Evolutionary conservation across 495 filamentous ascomycete genomes (phyloP).

Genomic region (Letharia columbiana): DNA sequence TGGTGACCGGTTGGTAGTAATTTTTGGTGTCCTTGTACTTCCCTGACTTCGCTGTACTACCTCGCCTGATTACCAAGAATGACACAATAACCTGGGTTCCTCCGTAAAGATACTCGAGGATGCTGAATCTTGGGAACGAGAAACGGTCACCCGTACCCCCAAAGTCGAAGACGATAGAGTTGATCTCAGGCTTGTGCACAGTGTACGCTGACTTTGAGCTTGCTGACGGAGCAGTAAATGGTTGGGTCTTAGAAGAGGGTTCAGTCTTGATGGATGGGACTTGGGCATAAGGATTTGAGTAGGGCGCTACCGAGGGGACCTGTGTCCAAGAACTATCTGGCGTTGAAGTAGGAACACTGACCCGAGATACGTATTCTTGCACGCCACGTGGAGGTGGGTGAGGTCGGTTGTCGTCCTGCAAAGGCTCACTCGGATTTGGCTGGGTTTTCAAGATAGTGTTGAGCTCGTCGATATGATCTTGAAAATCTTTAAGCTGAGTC

Average conservation of each 20-base stretch:
- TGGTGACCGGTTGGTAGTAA: conserved; percentile 86
- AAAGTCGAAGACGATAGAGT: conserved; percentile 78
- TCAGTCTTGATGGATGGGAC: conserved; percentile 27
- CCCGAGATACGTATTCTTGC: conserved; percentile 21
- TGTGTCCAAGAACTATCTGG: conserved; percentile 14
- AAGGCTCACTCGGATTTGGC: conserved; percentile 30
- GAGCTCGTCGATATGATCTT: conserved; percentile 85
- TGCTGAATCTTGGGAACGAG: conserved; percentile 76
- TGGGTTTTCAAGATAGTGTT: conserved; percentile 51
- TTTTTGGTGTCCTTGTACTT: conserved; percentile 44
- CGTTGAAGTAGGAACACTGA: conserved; percentile 15
- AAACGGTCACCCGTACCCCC: conserved; percentile 75
- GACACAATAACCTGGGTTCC: conserved; percentile 43
- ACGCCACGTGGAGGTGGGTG: conserved; percentile 21
- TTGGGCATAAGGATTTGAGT: conserved; percentile 22
- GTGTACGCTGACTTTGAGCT: conserved; percentile 8
- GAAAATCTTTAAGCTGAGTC: conserved; percentile 78
- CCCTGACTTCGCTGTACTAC: conserved; percentile 34
- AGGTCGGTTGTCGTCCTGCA: conserved; percentile 24
- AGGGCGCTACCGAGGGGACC: conserved; percentile 22
- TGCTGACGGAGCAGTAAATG: conserved; percentile 12
- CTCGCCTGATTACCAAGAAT: conserved; percentile 43
- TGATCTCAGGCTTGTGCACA: conserved; percentile 46
- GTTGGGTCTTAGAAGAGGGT: conserved; percentile 14
- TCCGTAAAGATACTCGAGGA: conserved; percentile 60